These are phyloP conservation scores for Chlamydomonas sp. DNA, from an alignment of 139 green algal genomes.

Conservation along the genomic window DNA sequence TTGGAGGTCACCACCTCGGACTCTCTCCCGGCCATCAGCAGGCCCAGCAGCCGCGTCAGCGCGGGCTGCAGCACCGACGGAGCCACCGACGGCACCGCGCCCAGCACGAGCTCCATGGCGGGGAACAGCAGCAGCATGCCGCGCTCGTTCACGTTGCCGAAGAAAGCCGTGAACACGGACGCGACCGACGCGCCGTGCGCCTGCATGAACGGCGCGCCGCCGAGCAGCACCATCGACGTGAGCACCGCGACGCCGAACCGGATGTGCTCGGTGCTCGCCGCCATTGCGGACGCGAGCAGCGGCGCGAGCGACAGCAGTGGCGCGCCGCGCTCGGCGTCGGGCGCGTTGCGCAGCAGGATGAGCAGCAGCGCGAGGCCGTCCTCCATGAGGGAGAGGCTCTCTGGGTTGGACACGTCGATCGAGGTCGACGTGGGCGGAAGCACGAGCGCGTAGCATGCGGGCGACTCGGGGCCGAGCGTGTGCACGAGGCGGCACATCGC, in stretches of 20 bases:
- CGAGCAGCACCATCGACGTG: constrained; percentile 42
- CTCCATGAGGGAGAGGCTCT: constrained; percentile 54
- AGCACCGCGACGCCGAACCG: constrained; percentile 16
- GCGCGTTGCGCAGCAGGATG: constrained; percentile 71
- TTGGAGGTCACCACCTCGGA: neutral
- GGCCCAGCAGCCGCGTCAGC: constrained; percentile 46
- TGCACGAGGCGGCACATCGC: constrained; percentile 69
- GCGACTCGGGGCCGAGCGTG: constrained; percentile 51
- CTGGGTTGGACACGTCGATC: constrained; percentile 63
- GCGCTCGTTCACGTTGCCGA: constrained; percentile 50
- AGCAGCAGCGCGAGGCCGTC: constrained; percentile 84
- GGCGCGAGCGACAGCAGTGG: neutral
- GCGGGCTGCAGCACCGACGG: constrained; percentile 26
- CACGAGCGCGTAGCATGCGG: constrained; percentile 47
- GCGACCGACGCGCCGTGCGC: constrained; percentile 31
- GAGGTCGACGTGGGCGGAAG: constrained; percentile 58
- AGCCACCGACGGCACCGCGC: constrained; percentile 16
- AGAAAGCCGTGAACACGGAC: neutral
- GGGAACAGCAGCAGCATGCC: constrained; percentile 58
- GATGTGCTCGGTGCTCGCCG: constrained; percentile 45
- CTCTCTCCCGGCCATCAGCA: constrained; percentile 29
- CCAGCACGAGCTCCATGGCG: constrained; percentile 43
- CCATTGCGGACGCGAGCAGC: constrained; percentile 56
- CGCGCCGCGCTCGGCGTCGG: constrained; percentile 6
- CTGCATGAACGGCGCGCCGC: constrained; percentile 55